Conservation (phyloP, 163 green algal species). For the Scenedesmus sp. region DNA sequence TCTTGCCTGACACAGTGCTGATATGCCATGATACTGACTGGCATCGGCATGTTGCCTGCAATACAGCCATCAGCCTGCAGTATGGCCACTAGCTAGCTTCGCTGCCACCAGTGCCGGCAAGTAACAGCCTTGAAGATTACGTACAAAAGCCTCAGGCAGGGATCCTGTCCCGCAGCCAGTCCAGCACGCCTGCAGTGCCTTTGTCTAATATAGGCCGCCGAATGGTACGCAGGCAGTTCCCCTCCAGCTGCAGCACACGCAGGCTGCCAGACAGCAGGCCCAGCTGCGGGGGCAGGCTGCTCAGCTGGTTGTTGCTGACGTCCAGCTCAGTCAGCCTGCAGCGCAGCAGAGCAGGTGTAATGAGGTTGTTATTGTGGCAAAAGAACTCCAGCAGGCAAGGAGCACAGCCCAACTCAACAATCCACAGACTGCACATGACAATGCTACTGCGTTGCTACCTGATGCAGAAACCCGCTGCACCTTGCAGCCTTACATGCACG, state of each 20-base stretch:
- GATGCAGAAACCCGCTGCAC: too few relatives aligned
- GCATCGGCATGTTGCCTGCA: too few relatives aligned
- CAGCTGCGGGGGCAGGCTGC: constrained; percentile 62
- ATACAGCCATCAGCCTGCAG: too few relatives aligned
- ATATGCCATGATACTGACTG: too few relatives aligned
- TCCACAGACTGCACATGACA: too few relatives aligned
- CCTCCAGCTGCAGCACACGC: constrained; percentile 61
- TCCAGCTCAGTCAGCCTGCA: constrained; percentile 67
- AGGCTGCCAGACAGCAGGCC: constrained; percentile 65
- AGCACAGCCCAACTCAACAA: background rate
- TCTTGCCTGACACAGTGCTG: too few relatives aligned
- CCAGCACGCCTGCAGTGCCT: constrained; percentile 61
- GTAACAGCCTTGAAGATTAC: too few relatives aligned
- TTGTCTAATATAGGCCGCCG: constrained; percentile 65
- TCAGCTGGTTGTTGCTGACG: constrained; percentile 70
- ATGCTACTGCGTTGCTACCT: too few relatives aligned
- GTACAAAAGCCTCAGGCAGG: background rate
- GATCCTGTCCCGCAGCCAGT: constrained; percentile 63
- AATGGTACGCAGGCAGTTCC: constrained; percentile 72
- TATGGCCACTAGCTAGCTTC: too few relatives aligned
- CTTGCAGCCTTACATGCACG: too few relatives aligned
- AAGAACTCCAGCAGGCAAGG: background rate
- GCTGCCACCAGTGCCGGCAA: too few relatives aligned
- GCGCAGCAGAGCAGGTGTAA: background rate
- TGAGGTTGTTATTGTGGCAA: too few relatives aligned